Conservation (phyloP, 371 early-diverging fungal genomes). For the Mortierella sp. region DNA sequence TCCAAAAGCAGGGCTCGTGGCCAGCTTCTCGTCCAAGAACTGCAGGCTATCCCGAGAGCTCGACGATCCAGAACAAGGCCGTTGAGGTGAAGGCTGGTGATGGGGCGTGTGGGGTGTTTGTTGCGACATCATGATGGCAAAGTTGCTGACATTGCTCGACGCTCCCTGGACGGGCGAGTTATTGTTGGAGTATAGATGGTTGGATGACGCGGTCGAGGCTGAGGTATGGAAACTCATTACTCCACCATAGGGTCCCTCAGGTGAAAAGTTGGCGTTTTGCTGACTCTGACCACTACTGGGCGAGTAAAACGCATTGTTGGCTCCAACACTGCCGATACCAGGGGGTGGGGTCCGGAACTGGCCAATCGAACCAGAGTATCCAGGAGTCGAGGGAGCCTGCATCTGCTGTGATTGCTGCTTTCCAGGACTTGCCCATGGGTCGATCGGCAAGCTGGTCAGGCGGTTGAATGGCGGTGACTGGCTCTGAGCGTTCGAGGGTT, state of each 20-base stretch:
- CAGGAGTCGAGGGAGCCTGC: conserved; percentile 15
- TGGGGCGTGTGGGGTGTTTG: conserved; percentile 27
- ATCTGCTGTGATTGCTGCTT: conserved; percentile 36
- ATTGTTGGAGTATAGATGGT: conserved; percentile 36
- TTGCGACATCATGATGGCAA: conserved; percentile 16
- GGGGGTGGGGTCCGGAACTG: conserved; percentile 47
- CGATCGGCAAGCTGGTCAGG: conserved; percentile 37
- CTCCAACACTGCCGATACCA: conserved; percentile 21
- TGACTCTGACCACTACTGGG: conserved; percentile 22
- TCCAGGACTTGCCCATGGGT: conserved; percentile 45
- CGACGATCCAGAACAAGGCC: conserved; percentile 37
- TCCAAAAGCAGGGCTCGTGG: conserved; percentile 36
- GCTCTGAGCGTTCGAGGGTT: neutral
- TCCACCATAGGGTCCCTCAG: conserved; percentile 49
- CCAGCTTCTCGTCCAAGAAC: conserved; percentile 43
- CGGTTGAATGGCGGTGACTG: conserved; percentile 31
- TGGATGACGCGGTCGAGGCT: conserved; percentile 14
- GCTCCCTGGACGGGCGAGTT: conserved; percentile 45
- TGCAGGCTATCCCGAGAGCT: conserved; percentile 32
- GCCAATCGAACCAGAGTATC: conserved; percentile 29
- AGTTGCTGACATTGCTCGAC: conserved; percentile 26
- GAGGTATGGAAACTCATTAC: conserved; percentile 34
- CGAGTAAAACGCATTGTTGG: conserved; percentile 34
- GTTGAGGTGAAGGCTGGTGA: conserved; percentile 40
- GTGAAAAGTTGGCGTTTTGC: conserved; percentile 31